phyloP scores from a whole-genome alignment of 163 green algal species.

The Scenedesmus sp. region DNA sequence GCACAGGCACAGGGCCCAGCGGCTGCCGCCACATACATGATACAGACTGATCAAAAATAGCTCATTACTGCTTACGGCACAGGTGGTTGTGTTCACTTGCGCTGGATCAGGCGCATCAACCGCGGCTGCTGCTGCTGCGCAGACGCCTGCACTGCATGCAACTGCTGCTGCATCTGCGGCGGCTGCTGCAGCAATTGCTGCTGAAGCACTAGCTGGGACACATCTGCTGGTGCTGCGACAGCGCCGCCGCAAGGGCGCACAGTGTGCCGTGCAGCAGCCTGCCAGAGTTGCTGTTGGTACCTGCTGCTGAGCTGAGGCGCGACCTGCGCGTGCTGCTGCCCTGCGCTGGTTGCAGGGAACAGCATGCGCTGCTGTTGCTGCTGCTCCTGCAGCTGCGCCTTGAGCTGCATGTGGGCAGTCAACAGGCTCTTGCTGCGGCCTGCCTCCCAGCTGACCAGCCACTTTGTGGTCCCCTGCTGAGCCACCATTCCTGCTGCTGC shows the following conservation, averaged over 20 bases:
- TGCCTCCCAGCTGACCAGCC: not conserved
- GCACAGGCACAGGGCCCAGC: not conserved
- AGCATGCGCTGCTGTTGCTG: slow-evolving; percentile 1
- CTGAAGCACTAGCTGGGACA: not conserved
- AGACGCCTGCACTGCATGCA: not conserved
- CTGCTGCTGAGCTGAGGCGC: not conserved
- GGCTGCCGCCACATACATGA: not conserved
- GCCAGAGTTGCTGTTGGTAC: not conserved
- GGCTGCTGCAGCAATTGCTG: slow-evolving; percentile 8
- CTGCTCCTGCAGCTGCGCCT: slow-evolving; percentile 42
- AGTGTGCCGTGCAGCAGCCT: slow-evolving; percentile 22
- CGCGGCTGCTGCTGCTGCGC: slow-evolving; percentile 12
- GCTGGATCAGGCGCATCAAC: slow-evolving; percentile 17
- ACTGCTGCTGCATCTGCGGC: slow-evolving; percentile 14
- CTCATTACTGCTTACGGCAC: not conserved
- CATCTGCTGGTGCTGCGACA: not conserved
- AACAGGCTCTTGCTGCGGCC: not conserved
- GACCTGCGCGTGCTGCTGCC: not conserved
- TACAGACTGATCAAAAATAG: not conserved
- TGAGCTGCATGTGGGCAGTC: slow-evolving; percentile 40
- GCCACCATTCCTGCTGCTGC: not conserved
- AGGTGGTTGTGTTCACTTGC: not conserved
- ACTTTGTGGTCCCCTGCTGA: not conserved
- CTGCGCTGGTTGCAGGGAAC: not conserved
- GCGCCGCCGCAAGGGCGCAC: slow-evolving; percentile 26